Evolutionary conservation across 257 asterid species (phyloP).

Genomic region (Parsonsia alboflavescens): DNA sequence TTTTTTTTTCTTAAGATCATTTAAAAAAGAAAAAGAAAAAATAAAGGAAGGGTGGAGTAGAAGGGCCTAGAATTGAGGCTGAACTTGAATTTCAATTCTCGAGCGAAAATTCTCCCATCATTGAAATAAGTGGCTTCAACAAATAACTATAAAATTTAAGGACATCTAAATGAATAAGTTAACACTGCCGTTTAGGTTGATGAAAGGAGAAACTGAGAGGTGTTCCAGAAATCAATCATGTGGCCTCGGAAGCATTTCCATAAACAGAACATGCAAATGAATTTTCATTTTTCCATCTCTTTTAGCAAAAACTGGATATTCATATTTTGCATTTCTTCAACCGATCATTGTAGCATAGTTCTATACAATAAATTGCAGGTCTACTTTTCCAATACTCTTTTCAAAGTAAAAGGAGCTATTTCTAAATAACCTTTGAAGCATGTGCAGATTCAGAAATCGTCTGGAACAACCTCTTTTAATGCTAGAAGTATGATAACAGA

Average conservation of each 20-base stretch:
- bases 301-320: neutral
- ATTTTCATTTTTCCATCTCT: neutral
- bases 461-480: neutral
- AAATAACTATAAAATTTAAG: neutral
- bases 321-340: neutral
- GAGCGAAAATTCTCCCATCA: neutral
- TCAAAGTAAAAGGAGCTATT: neutral
- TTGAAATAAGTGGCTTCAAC: neutral
- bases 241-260: neutral
- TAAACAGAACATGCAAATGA: neutral
- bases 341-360: neutral
- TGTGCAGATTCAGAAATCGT: neutral
- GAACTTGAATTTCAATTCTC: neutral
- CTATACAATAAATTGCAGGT: neutral
- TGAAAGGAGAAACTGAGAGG: neutral
- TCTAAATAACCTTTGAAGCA: neutral
- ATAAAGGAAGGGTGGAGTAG: neutral
- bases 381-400: neutral
- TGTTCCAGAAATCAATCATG: neutral
- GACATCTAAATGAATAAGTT: neutral
- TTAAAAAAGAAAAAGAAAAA: too few relatives aligned
- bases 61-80: neutral
- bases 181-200: neutral
- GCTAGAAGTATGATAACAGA: neutral
- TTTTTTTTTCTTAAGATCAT: neutral